Base-by-base conservation (phyloP, 495 filamentous ascomycete genomes). In the Staphylotrichum longicolle region DNA sequence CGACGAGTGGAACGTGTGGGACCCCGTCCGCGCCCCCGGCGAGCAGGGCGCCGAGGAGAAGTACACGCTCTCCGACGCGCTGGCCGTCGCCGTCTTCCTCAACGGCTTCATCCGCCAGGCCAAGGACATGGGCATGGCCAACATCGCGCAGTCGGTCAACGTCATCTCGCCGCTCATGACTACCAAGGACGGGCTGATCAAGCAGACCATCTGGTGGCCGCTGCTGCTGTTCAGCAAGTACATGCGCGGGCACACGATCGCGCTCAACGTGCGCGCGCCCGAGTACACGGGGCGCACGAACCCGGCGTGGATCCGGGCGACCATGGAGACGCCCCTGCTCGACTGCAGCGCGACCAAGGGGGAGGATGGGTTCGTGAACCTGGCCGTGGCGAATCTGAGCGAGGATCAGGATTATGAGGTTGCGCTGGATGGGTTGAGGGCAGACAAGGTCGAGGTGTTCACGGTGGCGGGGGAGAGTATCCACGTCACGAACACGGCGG, bases 1-100 rank as follows among this genome's bases (percentile, higher is more conserved):
- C 70, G 89, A 93, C 70, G 89, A 91, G 72, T 91, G 89, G 89
- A 90, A 93, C 72, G 88, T 91, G 11, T 91, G 89, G 89, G 88
- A 91, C 68, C 88, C 88, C 7, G 76, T 81, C 42, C 83, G 88
- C 32, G 88, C 89, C 2, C 86, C 85, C 4, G 88, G 87, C 45
- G 85, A 86, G 62, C 72, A 78, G 54, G 87, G 87, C 20, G 87
- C 83, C 1, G 87, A 89, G 70, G 86, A 90, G 68, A 72, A 70
- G 66, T 91, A 93, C 72, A 91, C 87, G 0, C 81, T 91, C 14
- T 89, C 85, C 2, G 89, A 93, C 70, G 88, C 88, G 6, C 74
- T 91, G 12, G 88, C 88, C 51, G 89, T 91, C 0, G 83, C 79
- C 3, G 82, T 87, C 11, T 93, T 83, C 82, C 78, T 91, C 30